A percentile compares a stretch with the other conserved stretches of the same genome.
Evolutionary conservation across 2,329 filamentous ascomycete species (phyloP).

Genomic region (Monosporascus sp.): DNA sequence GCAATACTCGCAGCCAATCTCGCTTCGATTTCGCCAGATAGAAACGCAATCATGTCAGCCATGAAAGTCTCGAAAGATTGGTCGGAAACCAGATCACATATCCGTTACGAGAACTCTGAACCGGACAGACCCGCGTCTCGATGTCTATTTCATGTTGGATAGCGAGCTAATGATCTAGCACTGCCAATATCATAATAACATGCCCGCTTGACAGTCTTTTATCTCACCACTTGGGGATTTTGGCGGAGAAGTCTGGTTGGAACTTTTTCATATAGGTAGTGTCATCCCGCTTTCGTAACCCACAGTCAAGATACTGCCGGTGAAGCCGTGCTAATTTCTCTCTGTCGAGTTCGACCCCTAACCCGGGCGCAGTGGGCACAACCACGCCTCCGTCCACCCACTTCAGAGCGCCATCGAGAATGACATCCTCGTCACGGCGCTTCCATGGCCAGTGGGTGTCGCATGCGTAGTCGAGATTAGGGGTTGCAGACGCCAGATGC

Average conservation of each 20-base stretch:
- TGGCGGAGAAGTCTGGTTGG: slow-evolving; percentile 28
- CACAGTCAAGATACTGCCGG: slow-evolving; percentile 32
- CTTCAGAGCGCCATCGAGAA: slow-evolving; percentile 29
- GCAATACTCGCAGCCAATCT: no score
- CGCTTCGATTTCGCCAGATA: no score
- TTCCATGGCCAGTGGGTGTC: slow-evolving; percentile 42
- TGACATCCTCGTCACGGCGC: slow-evolving; percentile 34
- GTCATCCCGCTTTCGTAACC: slow-evolving; percentile 30
- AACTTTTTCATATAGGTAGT: slow-evolving; percentile 32
- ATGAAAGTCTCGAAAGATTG: no score
- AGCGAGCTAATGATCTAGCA: no score
- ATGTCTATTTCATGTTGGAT: no score
- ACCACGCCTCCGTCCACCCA: slow-evolving; percentile 31
- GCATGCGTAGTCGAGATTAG: slow-evolving; percentile 36
- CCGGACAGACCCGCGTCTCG: no score
- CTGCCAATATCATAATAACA: no score
- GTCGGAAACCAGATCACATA: no score
- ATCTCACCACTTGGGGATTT: slow-evolving; percentile 27
- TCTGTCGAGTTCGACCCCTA: slow-evolving; percentile 33
- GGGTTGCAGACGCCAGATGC: slow-evolving; percentile 34
- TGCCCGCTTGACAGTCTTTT: no score
- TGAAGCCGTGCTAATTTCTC: slow-evolving; percentile 29
- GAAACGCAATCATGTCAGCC: no score
- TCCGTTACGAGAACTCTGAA: no score
- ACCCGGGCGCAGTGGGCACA: slow-evolving; percentile 29